These are phyloP conservation scores for Tranzscheliella williamsii DNA, from an alignment of 1,284 basidiomycete species.

Conservation along the genomic window DNA sequence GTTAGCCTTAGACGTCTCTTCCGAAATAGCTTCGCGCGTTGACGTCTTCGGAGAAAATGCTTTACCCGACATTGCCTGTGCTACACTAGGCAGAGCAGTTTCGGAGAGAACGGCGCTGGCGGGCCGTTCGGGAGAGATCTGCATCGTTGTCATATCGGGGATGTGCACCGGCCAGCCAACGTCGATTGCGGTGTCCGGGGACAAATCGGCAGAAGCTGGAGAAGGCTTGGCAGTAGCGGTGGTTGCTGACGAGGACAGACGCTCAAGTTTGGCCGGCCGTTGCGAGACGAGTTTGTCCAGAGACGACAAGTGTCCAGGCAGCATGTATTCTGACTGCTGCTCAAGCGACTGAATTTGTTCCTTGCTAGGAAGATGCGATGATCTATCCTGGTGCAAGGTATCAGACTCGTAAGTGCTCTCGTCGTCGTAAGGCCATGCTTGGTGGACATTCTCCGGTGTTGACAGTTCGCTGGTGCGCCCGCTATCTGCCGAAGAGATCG, in stretches of 20 bases:
- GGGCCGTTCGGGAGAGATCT: no score
- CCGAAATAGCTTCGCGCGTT: no score
- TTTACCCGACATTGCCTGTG: no score
- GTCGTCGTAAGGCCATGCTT: slow-evolving; percentile 16
- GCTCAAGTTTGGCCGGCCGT: slow-evolving; percentile 29
- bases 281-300: slow-evolving; percentile 5
- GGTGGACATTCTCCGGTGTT: slow-evolving; percentile 35
- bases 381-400: neutral
- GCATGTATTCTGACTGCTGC: neutral
- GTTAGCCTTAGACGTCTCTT: no score
- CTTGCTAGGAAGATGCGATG: neutral
- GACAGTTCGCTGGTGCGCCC: slow-evolving; percentile 32
- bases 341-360: slow-evolving; percentile 6
- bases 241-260: slow-evolving; percentile 27
- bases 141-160: no score
- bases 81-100: no score
- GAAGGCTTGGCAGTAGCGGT: slow-evolving; percentile 17
- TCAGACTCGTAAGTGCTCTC: slow-evolving; percentile 1
- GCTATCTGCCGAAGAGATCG: slow-evolving; percentile 42
- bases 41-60: no score
- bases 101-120: no score
- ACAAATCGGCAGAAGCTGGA: slow-evolving; percentile 7
- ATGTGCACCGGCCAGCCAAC: slow-evolving; percentile 2
- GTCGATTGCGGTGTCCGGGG: slow-evolving; percentile 11
- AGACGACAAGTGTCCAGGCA: neutral